Percentiles rank a stretch among this genome's conserved stretches.
phyloP scores from a whole-genome alignment of 805 yeast species.

The Yarrowia divulgata region DNA sequence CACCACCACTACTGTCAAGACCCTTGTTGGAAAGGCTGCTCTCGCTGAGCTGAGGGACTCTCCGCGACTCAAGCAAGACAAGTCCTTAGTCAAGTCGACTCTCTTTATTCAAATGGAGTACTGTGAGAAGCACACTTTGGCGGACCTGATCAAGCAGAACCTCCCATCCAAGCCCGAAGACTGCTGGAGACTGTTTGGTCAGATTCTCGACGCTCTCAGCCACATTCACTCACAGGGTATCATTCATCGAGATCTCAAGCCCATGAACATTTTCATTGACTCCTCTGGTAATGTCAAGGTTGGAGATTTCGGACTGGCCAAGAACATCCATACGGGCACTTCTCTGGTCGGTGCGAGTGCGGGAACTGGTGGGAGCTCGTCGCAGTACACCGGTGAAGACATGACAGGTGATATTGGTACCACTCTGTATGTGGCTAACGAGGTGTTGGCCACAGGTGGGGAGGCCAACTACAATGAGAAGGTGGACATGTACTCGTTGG shows the following conservation, averaged over 20 bases:
- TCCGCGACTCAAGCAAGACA: constrained; percentile 33
- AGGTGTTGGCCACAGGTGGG: constrained; percentile 58
- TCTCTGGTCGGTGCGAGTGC: constrained; percentile 6
- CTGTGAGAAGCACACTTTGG: constrained; percentile 91
- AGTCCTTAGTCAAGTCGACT: constrained; percentile 60
- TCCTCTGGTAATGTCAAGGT: constrained; percentile 86
- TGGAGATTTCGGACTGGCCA: constrained; percentile 97
- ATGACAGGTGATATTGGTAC: constrained; percentile 95
- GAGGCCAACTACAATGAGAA: constrained; percentile 83
- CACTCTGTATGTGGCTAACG: constrained; percentile 88
- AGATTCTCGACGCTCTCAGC: constrained; percentile 84
- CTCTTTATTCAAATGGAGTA: constrained; percentile 98
- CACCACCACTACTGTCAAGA: constrained; percentile 15
- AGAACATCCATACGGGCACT: constrained; percentile 53
- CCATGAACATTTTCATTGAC: constrained; percentile 94
- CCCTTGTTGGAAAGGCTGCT: constrained; percentile 34
- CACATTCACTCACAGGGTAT: constrained; percentile 94
- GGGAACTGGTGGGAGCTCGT: constrained; percentile 16
- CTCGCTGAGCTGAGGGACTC: constrained; percentile 30
- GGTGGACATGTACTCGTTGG: constrained; percentile 94
- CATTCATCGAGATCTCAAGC: constrained; percentile 93
- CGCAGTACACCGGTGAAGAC: constrained; percentile 58
- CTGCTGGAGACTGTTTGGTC: constrained; percentile 90
- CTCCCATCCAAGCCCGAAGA: constrained; percentile 73
- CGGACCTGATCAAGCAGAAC: constrained; percentile 81